Conservation (phyloP, 1,284 basidiomycete genomes). For the Cryptococcus neoformans region DNA sequence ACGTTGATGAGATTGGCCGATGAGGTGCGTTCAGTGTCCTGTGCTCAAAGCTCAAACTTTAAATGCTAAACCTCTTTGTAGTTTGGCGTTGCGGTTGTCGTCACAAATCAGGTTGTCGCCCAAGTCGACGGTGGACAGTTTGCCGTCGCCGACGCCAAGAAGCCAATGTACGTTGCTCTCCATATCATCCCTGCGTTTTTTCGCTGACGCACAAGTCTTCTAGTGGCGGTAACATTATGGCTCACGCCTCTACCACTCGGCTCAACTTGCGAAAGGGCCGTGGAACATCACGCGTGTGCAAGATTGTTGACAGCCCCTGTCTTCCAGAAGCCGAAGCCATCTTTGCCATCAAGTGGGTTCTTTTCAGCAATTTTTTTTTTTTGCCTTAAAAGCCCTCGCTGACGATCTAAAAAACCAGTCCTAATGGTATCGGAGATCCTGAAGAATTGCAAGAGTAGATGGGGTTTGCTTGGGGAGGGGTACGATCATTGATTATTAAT, state of each 20-base stretch:
- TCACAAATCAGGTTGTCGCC: conserved; percentile 99
- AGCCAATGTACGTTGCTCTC: conserved; percentile 64
- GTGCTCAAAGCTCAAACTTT: no score
- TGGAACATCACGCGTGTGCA: conserved; percentile 89
- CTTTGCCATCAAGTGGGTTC: conserved; percentile 76
- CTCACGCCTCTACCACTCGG: conserved; percentile 92
- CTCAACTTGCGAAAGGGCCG: conserved; percentile 91
- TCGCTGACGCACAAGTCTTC: conserved; percentile 9
- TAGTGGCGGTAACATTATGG: conserved; percentile 87
- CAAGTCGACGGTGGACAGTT: conserved; percentile 92
- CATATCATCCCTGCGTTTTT: neutral
- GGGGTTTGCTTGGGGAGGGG: no score
- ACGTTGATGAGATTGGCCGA: conserved; percentile 92
- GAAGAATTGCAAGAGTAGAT: conserved; percentile 64
- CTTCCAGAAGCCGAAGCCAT: conserved; percentile 95
- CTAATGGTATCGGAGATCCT: conserved; percentile 84
- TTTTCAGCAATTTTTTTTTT: no score
- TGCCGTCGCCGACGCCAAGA: conserved; percentile 81
- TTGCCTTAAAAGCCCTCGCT: no score
- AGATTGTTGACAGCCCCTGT: conserved; percentile 97
- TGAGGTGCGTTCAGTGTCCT: conserved; percentile 60
- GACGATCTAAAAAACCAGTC: conserved; percentile 27
- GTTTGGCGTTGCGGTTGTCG: conserved; percentile 97
- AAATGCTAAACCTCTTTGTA: conserved; percentile 41
- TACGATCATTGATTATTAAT: no score